Conservation (phyloP, 179 eudicot species). For the Amaranthus tricolor region DNA sequence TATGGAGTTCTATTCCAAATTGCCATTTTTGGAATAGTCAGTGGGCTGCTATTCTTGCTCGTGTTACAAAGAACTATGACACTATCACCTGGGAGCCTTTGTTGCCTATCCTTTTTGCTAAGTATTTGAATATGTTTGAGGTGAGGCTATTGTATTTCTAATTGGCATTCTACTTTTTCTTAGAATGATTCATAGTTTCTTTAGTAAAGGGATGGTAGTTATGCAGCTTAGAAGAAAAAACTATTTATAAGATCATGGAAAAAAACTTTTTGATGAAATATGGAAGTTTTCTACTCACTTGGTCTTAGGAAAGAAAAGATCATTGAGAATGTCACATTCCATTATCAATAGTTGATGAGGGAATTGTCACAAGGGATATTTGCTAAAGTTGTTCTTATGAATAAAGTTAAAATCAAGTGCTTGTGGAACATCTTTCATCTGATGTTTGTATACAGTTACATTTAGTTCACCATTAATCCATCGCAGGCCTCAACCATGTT, state of each 20-base stretch:
- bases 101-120: conserved; percentile 69
- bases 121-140: conserved; percentile 94
- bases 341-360: not conserved
- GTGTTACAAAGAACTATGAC: conserved; percentile 76
- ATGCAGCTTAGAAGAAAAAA: not conserved
- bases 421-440: too few species aligned
- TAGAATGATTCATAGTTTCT: not conserved
- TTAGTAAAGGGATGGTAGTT: not conserved
- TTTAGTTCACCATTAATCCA: too few species aligned
- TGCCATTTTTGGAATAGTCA: conserved; percentile 97
- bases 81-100: conserved; percentile 68
- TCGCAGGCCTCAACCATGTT: too few species aligned
- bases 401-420: too few species aligned
- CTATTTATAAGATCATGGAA: not conserved
- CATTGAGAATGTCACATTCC: not conserved
- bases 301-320: too few species aligned
- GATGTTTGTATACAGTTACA: too few species aligned
- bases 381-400: too few species aligned
- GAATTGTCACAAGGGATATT: not conserved
- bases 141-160: conserved; percentile 36
- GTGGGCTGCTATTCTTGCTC: conserved; percentile 93
- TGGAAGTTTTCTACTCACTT: not conserved
- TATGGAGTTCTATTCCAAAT: conserved; percentile 84
- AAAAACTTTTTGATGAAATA: not conserved
- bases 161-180: not conserved